Percentiles rank a stretch among this genome's conserved stretches.
phyloP scores from a whole-genome alignment of 106 monocot species.

The Narthecium ossifragum region DNA sequence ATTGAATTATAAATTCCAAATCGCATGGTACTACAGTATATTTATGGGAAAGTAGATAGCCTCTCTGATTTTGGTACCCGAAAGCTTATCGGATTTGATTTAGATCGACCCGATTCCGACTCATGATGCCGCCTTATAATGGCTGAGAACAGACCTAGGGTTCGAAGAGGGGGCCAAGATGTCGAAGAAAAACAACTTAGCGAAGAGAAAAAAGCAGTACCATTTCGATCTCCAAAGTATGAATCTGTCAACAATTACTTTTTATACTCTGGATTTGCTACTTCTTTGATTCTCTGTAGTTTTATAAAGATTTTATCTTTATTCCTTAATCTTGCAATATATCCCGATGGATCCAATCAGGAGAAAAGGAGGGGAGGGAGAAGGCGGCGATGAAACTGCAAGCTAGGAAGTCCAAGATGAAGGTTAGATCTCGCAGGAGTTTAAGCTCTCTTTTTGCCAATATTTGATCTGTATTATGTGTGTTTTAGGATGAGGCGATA shows the following conservation, averaged over 20 bases:
- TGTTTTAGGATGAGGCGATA: no score
- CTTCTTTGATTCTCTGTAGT: background rate
- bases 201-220: constrained; percentile 66
- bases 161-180: constrained; percentile 34
- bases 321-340: background rate
- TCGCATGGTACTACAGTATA: no score
- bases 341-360: constrained; percentile 25
- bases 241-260: no score
- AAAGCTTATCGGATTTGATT: no score
- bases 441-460: background rate
- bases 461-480: background rate
- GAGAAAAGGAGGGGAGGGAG: constrained; percentile 60
- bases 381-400: constrained; percentile 70
- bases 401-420: constrained; percentile 78
- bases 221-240: constrained; percentile 85
- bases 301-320: background rate
- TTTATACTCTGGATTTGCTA: background rate
- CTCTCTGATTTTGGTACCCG: no score
- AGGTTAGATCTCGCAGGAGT: constrained; percentile 27
- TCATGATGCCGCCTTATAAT: no score
- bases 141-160: no score
- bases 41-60: no score
- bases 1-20: no score
- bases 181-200: constrained; percentile 97
- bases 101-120: no score